These are phyloP conservation scores for Kickxella alabastrina DNA, from an alignment of 192 early-diverging fungal species.

Conservation along the genomic window DNA sequence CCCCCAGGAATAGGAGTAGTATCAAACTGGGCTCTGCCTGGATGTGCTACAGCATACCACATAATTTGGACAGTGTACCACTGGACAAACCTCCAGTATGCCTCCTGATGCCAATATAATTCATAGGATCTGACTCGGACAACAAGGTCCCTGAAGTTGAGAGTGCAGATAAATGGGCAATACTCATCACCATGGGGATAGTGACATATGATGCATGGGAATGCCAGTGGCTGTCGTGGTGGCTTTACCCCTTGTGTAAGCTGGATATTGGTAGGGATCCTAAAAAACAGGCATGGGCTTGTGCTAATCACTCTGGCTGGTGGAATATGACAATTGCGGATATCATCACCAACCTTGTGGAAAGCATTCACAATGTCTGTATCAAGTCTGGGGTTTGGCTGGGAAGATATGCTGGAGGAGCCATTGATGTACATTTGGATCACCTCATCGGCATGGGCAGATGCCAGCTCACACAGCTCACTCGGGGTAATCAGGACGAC, in stretches of 20 bases:
- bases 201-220: neutral
- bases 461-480: no score
- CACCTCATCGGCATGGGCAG: no score
- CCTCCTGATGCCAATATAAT: conserved; percentile 11
- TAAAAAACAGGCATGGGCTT: conserved; percentile 23
- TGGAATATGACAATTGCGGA: no score
- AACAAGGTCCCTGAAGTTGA: conserved; percentile 3
- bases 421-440: no score
- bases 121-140: neutral
- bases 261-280: conserved; percentile 20
- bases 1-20: neutral
- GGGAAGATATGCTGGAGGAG: no score
- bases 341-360: no score
- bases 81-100: conserved; percentile 15
- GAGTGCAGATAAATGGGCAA: conserved; percentile 19
- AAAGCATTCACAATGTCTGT: no score
- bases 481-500: no score
- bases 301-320: no score
- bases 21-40: conserved; percentile 1
- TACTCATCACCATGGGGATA: conserved; percentile 1
- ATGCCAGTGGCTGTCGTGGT: conserved; percentile 10
- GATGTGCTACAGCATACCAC: conserved; percentile 31
- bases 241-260: conserved; percentile 1
- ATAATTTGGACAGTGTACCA: conserved; percentile 41
- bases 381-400: no score